Evolutionary conservation across 495 filamentous ascomycete species (phyloP), one percentile per base, ranked within the genome.

Genomic region (Lineolata rhizophorae): DNA sequence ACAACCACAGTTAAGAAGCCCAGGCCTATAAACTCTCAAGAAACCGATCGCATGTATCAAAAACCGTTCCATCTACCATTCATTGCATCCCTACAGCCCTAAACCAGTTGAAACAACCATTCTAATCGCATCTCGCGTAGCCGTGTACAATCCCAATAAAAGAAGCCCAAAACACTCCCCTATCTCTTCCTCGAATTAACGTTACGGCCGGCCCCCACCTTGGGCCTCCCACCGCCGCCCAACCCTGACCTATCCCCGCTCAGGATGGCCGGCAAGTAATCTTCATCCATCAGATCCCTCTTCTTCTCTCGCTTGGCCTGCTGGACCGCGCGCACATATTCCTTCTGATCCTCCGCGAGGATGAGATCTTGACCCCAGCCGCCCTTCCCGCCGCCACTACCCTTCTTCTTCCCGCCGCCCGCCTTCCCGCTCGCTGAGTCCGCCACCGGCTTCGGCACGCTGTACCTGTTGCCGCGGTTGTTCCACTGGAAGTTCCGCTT

Each of bases 401-500:
- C 80, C 34, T 56, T 53, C 4, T 56, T 49, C 9, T 43, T 35
- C 6, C 60, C 62, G 39, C 61, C 61, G 52, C 36, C 43, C 13
- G 45, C 26, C 30, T 79, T 83, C 20, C 82, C 83, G 51, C 62
- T 87, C 9, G 83, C 49, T 9, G 65, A 67, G 2, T 85, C 90
- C 25, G 72, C 62, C n/a, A 77, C 62, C 1, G 84, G 77, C 57
- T 94, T 95, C 1, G 87, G 87, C 16, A 97, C 69, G 46, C 77
- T 83, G 54, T 67, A 97, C 9, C 73, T 60, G 46, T 92, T 83
- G 20, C 87, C 87, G 1, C 83, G 64, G 40, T 72, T 90, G 56
- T 92, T 95, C 72, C 72, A 92, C 52, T 94, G 82, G 64, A 85
- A 85, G 55, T 91, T 92, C 51, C 72, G 74, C 65, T 93, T 91